Percentiles rank a stretch among this genome's conserved stretches.
These are phyloP conservation scores for Nakazawaea ernobii DNA, from an alignment of 805 yeast genomes.

Conservation along the genomic window DNA sequence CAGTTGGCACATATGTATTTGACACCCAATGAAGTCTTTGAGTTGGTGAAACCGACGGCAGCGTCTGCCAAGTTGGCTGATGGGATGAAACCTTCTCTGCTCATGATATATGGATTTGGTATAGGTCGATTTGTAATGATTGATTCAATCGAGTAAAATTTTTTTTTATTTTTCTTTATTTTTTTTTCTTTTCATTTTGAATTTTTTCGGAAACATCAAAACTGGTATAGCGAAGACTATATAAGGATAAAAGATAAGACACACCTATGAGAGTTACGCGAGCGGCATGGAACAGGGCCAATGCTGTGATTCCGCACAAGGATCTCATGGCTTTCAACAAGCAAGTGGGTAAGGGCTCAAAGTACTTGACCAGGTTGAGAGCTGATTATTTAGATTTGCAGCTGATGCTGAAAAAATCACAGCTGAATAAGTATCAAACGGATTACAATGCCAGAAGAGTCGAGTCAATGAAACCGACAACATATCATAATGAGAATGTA, in stretches of 20 bases:
- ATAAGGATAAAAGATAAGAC: slow-evolving; percentile 1
- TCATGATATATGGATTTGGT: too few relatives aligned
- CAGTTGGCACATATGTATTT: slow-evolving; percentile 96
- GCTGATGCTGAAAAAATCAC: not conserved
- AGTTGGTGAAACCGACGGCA: slow-evolving; percentile 68
- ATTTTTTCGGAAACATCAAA: not conserved
- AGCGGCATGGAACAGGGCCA: not conserved
- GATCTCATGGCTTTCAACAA: not conserved
- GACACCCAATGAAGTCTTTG: slow-evolving; percentile 70
- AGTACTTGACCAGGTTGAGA: slow-evolving; percentile 2
- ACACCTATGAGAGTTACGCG: too few relatives aligned
- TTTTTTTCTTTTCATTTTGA: not conserved
- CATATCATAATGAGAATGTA: not conserved
- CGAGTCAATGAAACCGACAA: not conserved
- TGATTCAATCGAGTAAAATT: slow-evolving; percentile 1
- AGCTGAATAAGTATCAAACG: not conserved
- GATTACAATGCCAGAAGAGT: slow-evolving; percentile 3
- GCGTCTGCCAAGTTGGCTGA: slow-evolving; percentile 74
- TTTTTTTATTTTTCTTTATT: not conserved
- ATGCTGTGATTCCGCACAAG: not conserved
- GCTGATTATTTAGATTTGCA: not conserved
- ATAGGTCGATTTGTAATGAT: too few relatives aligned
- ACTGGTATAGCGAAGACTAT: too few relatives aligned
- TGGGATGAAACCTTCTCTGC: slow-evolving; percentile 83
- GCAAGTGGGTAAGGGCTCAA: slow-evolving; percentile 5